A percentile compares a stretch with the other conserved stretches of the same genome.
Conservation (phyloP, 2,329 filamentous ascomycete species). For the Xylariaceae sp. region DNA sequence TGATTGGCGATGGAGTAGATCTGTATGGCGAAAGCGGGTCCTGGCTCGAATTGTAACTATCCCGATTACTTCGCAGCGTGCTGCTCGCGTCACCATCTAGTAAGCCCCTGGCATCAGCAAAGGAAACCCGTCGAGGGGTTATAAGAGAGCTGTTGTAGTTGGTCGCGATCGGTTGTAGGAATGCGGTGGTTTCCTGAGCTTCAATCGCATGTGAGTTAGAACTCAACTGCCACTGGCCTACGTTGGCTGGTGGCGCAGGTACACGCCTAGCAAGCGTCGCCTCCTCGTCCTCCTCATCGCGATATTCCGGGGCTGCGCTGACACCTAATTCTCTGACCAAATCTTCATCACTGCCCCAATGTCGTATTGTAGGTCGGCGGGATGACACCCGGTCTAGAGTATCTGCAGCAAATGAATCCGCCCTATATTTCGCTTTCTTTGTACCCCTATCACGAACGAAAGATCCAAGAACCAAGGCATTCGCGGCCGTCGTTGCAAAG, state of each 20-base stretch:
- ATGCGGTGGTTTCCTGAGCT: conserved; percentile 44
- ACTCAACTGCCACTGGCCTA: conserved; percentile 49
- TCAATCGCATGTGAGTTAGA: conserved; percentile 37
- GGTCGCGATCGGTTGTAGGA: conserved; percentile 35
- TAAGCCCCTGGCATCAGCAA: conserved; percentile 82
- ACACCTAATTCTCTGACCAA: conserved; percentile 78
- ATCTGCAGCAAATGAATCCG: conserved; percentile 57
- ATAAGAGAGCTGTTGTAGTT: conserved; percentile 38
- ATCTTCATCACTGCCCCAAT: conserved; percentile 90
- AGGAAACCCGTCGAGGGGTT: conserved; percentile 65
- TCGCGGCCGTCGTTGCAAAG: conserved; percentile 82
- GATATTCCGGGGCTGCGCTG: conserved; percentile 55
- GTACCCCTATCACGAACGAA: conserved; percentile 87
- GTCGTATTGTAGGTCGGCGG: conserved; percentile 51
- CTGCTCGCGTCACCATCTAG: conserved; percentile 52
- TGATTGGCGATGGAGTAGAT: conserved; percentile 39
- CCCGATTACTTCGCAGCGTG: conserved; percentile 32
- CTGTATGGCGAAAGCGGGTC: conserved; percentile 38
- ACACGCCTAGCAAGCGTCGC: conserved; percentile 28
- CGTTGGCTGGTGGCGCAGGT: conserved; percentile 39
- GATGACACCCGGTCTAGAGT: conserved; percentile 55
- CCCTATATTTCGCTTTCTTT: conserved; percentile 83
- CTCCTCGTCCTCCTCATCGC: conserved; percentile 32
- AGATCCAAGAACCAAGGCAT: conserved; percentile 84
- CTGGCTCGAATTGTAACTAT: conserved; percentile 42